Evolutionary conservation across 2,329 filamentous ascomycete genomes (phyloP).

Genomic region (Pseudopithomyces chartarum): DNA sequence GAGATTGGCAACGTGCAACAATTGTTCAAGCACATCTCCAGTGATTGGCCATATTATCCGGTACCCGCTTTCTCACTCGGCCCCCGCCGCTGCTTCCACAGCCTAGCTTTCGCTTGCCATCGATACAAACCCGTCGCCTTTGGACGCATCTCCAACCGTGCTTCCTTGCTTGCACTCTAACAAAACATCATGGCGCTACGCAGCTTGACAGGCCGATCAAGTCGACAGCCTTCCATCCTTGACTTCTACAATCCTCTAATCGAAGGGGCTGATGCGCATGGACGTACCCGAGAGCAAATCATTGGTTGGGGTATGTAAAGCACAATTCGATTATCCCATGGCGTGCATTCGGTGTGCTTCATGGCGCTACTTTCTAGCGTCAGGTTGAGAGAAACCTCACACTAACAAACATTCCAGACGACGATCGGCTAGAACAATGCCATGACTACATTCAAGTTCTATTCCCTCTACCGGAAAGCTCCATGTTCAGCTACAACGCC

Average conservation of each 20-base stretch:
- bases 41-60: no score
- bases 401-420: slow-evolving; percentile 5
- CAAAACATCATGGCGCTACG: neutral
- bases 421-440: slow-evolving; percentile 48
- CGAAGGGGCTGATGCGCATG: slow-evolving; percentile 41
- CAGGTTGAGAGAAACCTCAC: neutral
- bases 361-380: no score
- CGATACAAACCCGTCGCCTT: no score
- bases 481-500: slow-evolving; percentile 49
- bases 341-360: neutral
- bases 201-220: neutral
- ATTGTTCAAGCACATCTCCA: no score
- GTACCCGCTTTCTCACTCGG: no score
- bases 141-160: no score
- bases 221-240: slow-evolving; percentile 31
- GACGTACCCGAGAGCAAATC: slow-evolving; percentile 54
- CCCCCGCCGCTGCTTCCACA: no score
- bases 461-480: slow-evolving; percentile 61
- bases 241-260: slow-evolving; percentile 54
- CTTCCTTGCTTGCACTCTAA: neutral
- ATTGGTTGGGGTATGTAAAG: slow-evolving; percentile 44
- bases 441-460: slow-evolving; percentile 64
- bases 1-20: no score
- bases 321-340: neutral
- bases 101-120: no score